Evolutionary conservation across 192 early-diverging fungal genomes (phyloP).

Genomic region (Coemansia sp.): DNA sequence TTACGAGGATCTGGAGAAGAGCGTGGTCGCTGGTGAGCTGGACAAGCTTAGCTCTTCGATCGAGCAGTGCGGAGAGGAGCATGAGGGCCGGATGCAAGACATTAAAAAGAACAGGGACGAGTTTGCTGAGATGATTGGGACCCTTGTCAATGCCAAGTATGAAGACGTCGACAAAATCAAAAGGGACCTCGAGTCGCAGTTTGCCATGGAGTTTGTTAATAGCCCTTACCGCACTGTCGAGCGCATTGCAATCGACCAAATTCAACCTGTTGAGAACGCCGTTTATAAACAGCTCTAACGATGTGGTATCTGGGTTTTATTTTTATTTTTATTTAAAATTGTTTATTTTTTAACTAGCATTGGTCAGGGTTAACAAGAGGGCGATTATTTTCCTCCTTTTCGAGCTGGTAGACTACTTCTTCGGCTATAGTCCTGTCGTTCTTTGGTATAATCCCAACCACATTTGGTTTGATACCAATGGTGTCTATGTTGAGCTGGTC

Average conservation of each 20-base stretch:
- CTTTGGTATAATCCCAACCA: not conserved
- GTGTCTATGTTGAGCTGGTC: not conserved
- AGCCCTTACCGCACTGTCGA: constrained; percentile 39
- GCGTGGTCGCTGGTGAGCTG: not conserved
- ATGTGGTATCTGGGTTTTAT: not conserved
- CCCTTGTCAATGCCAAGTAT: constrained; percentile 15
- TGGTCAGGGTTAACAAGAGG: not conserved
- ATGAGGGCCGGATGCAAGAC: constrained; percentile 12
- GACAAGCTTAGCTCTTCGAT: constrained; percentile 13
- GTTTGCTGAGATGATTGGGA: constrained; percentile 29
- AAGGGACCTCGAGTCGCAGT: constrained; percentile 14
- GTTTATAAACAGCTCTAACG: constrained; percentile 47
- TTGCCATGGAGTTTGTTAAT: constrained; percentile 53
- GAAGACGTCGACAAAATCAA: constrained; percentile 31
- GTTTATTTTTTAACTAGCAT: not conserved
- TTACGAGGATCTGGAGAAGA: constrained; percentile 26
- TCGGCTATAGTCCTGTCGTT: not conserved
- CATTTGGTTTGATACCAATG: not conserved
- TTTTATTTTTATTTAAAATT: not conserved
- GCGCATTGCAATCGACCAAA: constrained; percentile 28
- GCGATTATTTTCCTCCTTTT: not conserved
- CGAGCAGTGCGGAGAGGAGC: constrained; percentile 27
- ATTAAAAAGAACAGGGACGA: constrained; percentile 20
- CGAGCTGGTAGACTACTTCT: not conserved
- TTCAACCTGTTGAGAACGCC: constrained; percentile 33